These are phyloP conservation scores for Ustilago bromivora DNA, from an alignment of 1,284 basidiomycete genomes.

Conservation along the genomic window DNA sequence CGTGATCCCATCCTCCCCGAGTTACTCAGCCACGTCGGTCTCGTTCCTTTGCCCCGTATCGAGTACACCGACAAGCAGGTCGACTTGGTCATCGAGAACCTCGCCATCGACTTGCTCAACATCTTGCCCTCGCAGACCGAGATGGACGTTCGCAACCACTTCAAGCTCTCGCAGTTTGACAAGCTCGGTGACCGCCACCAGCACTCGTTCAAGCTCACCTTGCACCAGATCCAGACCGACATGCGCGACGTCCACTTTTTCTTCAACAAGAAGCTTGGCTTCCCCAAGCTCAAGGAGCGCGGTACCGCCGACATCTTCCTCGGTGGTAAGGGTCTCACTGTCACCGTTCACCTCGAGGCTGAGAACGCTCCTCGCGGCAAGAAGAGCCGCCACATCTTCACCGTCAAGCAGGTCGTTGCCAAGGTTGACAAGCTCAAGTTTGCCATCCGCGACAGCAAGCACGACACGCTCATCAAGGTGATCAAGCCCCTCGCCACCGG, in stretches of 20 bases:
- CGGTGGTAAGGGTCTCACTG: constrained; percentile 80
- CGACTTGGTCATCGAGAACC: constrained; percentile 86
- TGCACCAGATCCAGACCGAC: constrained; percentile 89
- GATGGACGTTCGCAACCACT: constrained; percentile 83
- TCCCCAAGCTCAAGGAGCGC: constrained; percentile 85
- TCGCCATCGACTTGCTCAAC: constrained; percentile 83
- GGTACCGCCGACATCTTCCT: constrained; percentile 91
- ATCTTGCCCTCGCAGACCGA: constrained; percentile 77
- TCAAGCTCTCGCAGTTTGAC: constrained; percentile 75
- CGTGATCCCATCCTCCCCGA: constrained; percentile 83
- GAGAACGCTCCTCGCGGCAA: constrained; percentile 71
- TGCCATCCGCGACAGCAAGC: constrained; percentile 88
- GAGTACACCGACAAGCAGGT: constrained; percentile 70
- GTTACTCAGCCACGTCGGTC: constrained; percentile 78
- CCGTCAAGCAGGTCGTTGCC: constrained; percentile 81
- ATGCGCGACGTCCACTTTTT: constrained; percentile 92
- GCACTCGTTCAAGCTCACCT: constrained; percentile 62
- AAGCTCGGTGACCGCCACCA: constrained; percentile 57
- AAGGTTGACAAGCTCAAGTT: constrained; percentile 89
- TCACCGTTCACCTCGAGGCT: constrained; percentile 74
- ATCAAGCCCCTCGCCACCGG: constrained; percentile 71
- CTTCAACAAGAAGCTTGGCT: constrained; percentile 73
- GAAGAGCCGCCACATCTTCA: constrained; percentile 75
- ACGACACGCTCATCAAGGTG: constrained; percentile 89
- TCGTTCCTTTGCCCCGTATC: constrained; percentile 79